Evolutionary conservation across 179 eudicot species (phyloP), one percentile per base, ranked within the genome.

Genomic region (Pouteria campechiana): DNA sequence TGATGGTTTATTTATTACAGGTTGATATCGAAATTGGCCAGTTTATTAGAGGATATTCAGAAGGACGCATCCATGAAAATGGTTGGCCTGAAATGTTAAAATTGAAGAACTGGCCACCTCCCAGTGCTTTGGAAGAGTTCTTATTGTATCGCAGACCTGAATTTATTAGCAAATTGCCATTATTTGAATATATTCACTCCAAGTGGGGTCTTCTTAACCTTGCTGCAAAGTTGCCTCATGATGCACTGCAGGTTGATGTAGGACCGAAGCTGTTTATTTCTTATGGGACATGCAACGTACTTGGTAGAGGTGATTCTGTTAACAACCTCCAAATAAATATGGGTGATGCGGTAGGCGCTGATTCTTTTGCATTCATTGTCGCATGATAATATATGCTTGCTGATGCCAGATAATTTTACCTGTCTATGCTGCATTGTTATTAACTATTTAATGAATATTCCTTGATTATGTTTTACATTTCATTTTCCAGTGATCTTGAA

Each of bases 261-360:
- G 99, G 99, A 38, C 96, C 96, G 43, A 90, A 79, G 74, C 68
- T 90, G 36, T 67, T 61, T 35, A 67, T 87, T 30, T 79, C 99
- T 13, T 90, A 90, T 72, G 99, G 99, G 32, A 49, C 58, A 38
- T 13, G 7, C 31, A 85, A 79, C 47, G 99, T 79, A 70, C 67
- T 73, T 50, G 81, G 67, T 43, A 68, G 57, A 36, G 88, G 85
- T 52, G 82, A 79, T 64, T 70, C 94, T 17, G 83, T 75, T 55
- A 60, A 66, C 51, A 77, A 77, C 65, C 92, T 90, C 57, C 96
- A 77, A 61, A 53, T 75, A 60, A 75, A 78, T 55, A 78, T 79
- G 92, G 87, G 92, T 44, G 99, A 90, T 65, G 78, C 77, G 96
- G 99, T 87, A n/a, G n/a, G n/a, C n/a, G n/a, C n/a, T n/a, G n/a